A percentile compares a stretch with the other conserved stretches of the same genome.
Evolutionary conservation across 2,329 filamentous ascomycete genomes (phyloP).

Genomic region (Penicillium rolfsii): DNA sequence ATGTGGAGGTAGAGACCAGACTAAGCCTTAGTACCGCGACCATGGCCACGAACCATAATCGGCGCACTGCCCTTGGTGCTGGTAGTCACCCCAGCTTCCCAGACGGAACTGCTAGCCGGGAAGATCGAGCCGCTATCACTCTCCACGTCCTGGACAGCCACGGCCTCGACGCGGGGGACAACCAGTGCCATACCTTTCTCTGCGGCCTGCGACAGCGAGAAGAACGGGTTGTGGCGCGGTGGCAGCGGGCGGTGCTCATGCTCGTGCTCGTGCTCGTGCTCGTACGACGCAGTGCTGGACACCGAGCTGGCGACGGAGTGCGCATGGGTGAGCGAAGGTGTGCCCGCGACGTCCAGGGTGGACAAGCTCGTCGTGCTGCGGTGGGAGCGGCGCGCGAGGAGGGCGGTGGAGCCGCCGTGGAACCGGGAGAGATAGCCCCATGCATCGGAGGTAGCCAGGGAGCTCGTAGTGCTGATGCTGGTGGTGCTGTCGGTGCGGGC

Average conservation of each 20-base stretch:
- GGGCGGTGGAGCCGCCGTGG: constrained; percentile 36
- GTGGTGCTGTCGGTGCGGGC: constrained; percentile 14
- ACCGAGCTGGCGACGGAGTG: constrained; percentile 45
- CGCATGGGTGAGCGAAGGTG: constrained; percentile 42
- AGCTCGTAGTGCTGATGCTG: constrained; percentile 7
- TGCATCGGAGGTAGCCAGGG: constrained; percentile 44
- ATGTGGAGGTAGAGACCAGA: too few species aligned
- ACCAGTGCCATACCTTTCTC: constrained; percentile 46
- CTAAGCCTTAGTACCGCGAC: not conserved
- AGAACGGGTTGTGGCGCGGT: constrained; percentile 46
- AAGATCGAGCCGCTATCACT: constrained; percentile 34
- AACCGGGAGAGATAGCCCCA: constrained; percentile 51
- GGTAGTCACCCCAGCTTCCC: constrained; percentile 23
- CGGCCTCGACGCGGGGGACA: constrained; percentile 41
- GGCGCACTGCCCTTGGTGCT: constrained; percentile 22
- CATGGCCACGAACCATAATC: constrained; percentile 16
- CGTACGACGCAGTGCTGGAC: constrained; percentile 41
- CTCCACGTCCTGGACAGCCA: constrained; percentile 21
- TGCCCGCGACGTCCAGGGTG: constrained; percentile 31
- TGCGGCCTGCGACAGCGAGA: constrained; percentile 33
- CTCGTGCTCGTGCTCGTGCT: constrained; percentile 35
- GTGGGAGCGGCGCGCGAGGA: constrained; percentile 25
- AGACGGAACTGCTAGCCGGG: constrained; percentile 35
- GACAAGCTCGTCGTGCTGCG: constrained; percentile 41
- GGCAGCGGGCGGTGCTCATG: constrained; percentile 39